Base-by-base conservation (phyloP, 2,329 filamentous ascomycete species). In the Epichloe brachyelytri region DNA sequence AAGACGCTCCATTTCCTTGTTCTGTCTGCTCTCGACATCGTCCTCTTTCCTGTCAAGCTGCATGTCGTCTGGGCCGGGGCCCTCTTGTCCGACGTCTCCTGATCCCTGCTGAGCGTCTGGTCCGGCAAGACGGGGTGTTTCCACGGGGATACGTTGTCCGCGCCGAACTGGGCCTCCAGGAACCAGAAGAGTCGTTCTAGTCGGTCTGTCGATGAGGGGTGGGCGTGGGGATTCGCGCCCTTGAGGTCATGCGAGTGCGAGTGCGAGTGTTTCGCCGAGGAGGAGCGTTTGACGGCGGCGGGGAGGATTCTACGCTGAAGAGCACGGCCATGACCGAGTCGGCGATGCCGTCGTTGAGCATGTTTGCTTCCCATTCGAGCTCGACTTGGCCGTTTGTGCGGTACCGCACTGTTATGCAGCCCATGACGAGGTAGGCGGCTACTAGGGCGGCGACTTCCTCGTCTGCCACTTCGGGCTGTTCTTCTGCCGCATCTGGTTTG, bases 311-410 rank as follows among this genome's bases (percentile, higher is more conserved):
- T 20, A 95, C 87, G 0, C 86, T 90, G 59, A 95, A 82, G 11
- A 98, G 76, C 3, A 96, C 88, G 1, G 89, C 89, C 76, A 97
- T 88, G 50, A 97, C 86, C 15, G 93, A 89, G 68, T 98, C 93
- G n/a, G 93, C 93, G 61, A 98, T 94, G 54, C 89, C 88, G 63
- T 98, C 93, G 65, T 97, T 98, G 62, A 96, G 83, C 72, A 95
- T 86, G 65, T 97, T 98, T 52, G 90, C 93, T 65, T 97, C 91
- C 93, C 93, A 98, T 68, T 95, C 89, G 3, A 97, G 74, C 65
- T 94, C 89, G 5, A 96, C 79, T 62, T 93, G 84, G 51, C 90
- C 86, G 57, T 81, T 83, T 55, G 74, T 78, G 56, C 78, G 78
- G 67, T 93, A 89, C 19, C 83, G 79, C n/a, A 97, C 82, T 7